Conservation (phyloP, 2,329 filamentous ascomycete species). For the Ophiosphaerella korrae region DNA sequence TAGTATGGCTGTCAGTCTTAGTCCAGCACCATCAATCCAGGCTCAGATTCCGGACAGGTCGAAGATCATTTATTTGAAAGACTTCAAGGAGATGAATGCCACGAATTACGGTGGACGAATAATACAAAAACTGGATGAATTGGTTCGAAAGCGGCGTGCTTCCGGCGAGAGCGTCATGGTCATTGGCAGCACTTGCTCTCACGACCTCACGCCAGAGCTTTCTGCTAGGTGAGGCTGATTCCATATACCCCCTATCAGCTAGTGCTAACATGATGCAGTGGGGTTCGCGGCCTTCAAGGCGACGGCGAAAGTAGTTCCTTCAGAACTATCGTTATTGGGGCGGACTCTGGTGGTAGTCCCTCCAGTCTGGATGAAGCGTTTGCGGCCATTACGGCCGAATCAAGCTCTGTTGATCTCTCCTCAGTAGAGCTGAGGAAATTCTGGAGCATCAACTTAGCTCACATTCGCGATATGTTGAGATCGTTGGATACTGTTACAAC, state of each 20-base stretch:
- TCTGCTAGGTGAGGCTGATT: slow-evolving; percentile 38
- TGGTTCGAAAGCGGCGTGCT: slow-evolving; percentile 73
- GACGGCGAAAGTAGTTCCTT: slow-evolving; percentile 40
- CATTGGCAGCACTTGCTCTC: slow-evolving; percentile 73
- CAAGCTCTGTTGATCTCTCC: slow-evolving; percentile 12
- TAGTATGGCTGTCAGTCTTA: slow-evolving; percentile 24
- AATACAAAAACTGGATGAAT: slow-evolving; percentile 69
- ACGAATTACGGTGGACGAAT: slow-evolving; percentile 72
- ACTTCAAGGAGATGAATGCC: slow-evolving; percentile 77
- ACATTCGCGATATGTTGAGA: slow-evolving; percentile 67
- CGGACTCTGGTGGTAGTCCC: slow-evolving; percentile 16
- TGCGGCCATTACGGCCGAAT: slow-evolving; percentile 10
- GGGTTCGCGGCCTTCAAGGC: slow-evolving; percentile 54
- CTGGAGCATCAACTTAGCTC: slow-evolving; percentile 65
- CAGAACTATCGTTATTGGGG: slow-evolving; percentile 43
- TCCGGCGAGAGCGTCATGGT: slow-evolving; percentile 75
- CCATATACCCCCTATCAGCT: too few species aligned
- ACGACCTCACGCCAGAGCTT: slow-evolving; percentile 52
- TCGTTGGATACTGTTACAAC: slow-evolving; percentile 47
- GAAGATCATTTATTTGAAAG: slow-evolving; percentile 77
- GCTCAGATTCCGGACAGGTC: slow-evolving; percentile 45
- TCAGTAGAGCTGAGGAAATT: slow-evolving; percentile 30
- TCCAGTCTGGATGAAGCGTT: slow-evolving; percentile 19
- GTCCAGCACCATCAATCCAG: slow-evolving; percentile 15
- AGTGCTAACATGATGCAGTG: slow-evolving; percentile 25